Evolutionary conservation across 768 basidiomycete genomes (phyloP), one percentile per base, ranked within the genome.

Genomic region (Ephemerocybe angulata): DNA sequence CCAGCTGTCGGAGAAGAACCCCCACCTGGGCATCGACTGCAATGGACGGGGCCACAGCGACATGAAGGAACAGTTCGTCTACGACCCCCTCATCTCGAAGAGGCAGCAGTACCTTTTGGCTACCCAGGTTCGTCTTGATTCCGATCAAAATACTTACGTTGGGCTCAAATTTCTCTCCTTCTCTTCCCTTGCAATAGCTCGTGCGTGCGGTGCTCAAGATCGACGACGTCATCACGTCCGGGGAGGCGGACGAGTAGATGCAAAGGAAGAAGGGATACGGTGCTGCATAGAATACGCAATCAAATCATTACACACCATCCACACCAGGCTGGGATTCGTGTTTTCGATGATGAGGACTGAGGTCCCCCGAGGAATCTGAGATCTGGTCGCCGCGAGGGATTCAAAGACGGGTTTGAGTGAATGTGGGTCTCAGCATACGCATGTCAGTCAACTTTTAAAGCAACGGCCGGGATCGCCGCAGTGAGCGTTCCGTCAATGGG

Each of bases 61-160:
- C 63, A 99, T 99, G 96, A 96, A 89, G 78, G 81, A 87, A 65
- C 96, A 98, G 68, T 92, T 93, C 63, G 95, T 98, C 40, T 94
- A 95, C 62, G 97, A 99, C 65, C 96, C 97, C 27, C 74, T 98
- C 60, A 97, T 98, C 70, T 94, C 94, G 38, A 99, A 98, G 75
- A 77, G 96, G 65, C 95, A 98, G 67, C 96, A 98, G 66, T 97
- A 93, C 73, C 75, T 99, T 55, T 77, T 99, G 38, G 97, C 97
- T n/a, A 98, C 95, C 21, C 94, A 95, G 82, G 86, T 90, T 56
- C 46, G 80, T 65, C 40, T n/a, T 31, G 25, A 17, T 24, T 27
- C 15, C 40, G 12, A 12, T 13, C 44, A 27, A 19, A 25, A 37
- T 52, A 27, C 24, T 10, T 19, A 24, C 17, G 21, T 37, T 13